Conservation (phyloP, 495 filamentous ascomycete species). For the Talaromyces wortmannii region DNA sequence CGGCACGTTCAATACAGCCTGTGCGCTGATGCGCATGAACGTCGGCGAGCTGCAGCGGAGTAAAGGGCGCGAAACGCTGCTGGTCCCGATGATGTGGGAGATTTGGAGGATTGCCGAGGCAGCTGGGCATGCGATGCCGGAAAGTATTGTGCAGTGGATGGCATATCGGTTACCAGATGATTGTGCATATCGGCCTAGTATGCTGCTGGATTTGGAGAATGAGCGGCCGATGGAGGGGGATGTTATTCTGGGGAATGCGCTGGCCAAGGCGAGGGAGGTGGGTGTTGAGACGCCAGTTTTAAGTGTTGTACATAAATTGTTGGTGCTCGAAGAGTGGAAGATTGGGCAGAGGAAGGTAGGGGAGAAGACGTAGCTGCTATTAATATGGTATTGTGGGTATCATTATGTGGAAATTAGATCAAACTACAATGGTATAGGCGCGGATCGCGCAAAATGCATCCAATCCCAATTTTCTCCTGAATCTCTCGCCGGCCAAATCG, state of each 20-base stretch:
- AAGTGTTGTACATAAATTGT: conserved; percentile 38
- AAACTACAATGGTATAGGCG: no score
- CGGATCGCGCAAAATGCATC: conserved; percentile 1
- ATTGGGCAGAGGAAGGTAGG: not conserved
- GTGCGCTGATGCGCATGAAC: conserved; percentile 49
- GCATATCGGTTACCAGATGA: conserved; percentile 28
- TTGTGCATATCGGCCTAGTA: conserved; percentile 46
- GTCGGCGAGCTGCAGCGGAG: conserved; percentile 46
- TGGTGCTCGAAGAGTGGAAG: not conserved
- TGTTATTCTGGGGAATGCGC: conserved; percentile 54
- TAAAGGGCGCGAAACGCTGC: conserved; percentile 52
- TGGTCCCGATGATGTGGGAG: conserved; percentile 29
- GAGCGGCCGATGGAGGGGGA: conserved; percentile 51
- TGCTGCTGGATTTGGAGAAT: conserved; percentile 52
- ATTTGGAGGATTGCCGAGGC: conserved; percentile 40
- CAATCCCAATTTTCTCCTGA: not conserved
- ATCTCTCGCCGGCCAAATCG: conserved; percentile 2
- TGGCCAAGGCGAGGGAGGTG: conserved; percentile 40
- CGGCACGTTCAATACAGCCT: conserved; percentile 54
- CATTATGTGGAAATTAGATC: no score
- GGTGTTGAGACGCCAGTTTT: conserved; percentile 47
- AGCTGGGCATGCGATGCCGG: conserved; percentile 40
- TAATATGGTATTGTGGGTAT: not conserved
- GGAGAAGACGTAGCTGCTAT: not conserved
- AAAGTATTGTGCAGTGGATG: conserved; percentile 49